These are phyloP conservation scores for Gonium pectorale DNA, from an alignment of 139 green algal genomes.

Conservation along the genomic window DNA sequence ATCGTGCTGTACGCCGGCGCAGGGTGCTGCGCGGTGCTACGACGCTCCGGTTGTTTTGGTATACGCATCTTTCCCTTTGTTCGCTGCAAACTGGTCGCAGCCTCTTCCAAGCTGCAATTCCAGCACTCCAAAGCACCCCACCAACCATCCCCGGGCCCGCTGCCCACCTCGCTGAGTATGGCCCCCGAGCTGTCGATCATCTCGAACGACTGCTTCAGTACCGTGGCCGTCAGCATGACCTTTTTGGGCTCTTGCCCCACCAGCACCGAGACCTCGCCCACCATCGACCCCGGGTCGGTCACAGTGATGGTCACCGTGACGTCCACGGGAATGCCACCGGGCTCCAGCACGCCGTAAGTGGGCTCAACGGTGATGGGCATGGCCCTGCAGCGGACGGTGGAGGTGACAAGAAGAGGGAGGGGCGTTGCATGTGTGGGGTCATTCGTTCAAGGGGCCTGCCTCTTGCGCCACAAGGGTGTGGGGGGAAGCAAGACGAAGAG, in stretches of 20 bases:
- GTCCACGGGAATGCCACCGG: neutral
- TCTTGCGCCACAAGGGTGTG: too few relatives aligned
- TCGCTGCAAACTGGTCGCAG: too few relatives aligned
- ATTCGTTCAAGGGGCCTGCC: too few relatives aligned
- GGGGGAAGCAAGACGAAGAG: too few relatives aligned
- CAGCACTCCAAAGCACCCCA: too few relatives aligned
- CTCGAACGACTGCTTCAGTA: constrained; percentile 56
- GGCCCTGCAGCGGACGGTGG: neutral
- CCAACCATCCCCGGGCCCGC: neutral
- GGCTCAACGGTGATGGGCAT: constrained; percentile 14
- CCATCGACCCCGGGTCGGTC: constrained; percentile 23
- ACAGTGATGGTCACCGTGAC: constrained; percentile 25
- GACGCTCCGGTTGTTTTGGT: too few relatives aligned
- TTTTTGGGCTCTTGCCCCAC: constrained; percentile 11
- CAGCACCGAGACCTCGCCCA: constrained; percentile 11
- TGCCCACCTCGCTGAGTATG: constrained; percentile 35
- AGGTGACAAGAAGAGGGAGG: neutral
- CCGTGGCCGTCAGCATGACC: constrained; percentile 49
- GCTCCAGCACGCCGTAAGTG: neutral
- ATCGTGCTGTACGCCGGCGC: too few relatives aligned
- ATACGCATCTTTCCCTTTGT: too few relatives aligned
- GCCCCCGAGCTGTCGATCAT: constrained; percentile 39
- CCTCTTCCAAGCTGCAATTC: too few relatives aligned
- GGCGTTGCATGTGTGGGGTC: too few relatives aligned
- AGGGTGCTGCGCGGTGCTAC: too few relatives aligned